Percentiles rank a stretch among this genome's conserved stretches.
phyloP scores from a whole-genome alignment of 306 rosid genomes.

The Castanopsis chinensis region DNA sequence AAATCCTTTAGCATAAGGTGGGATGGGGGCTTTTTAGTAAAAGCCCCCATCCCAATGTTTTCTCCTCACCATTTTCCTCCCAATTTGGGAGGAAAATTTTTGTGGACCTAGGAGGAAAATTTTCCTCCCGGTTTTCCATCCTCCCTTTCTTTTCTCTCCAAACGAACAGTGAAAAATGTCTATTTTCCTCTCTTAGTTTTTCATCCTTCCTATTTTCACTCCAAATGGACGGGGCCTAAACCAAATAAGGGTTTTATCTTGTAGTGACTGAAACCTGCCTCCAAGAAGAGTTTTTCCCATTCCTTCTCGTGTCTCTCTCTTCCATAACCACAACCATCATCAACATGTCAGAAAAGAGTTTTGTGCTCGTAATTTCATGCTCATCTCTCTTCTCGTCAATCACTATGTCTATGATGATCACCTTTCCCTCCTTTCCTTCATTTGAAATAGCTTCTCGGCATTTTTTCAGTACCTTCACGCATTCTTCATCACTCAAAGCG shows the following conservation, averaged over 20 bases:
- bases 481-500: constrained; percentile 37
- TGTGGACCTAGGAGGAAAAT: no score
- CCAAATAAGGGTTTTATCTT: constrained; percentile 37
- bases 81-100: no score
- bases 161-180: no score
- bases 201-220: no score
- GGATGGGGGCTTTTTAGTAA: no score
- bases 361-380: constrained; percentile 24
- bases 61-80: no score
- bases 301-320: constrained; percentile 47
- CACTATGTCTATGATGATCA: constrained; percentile 50
- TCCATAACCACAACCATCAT: constrained; percentile 46
- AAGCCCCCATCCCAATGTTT: no score
- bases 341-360: constrained; percentile 40
- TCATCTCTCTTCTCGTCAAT: constrained; percentile 31
- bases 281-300: constrained; percentile 46
- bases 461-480: constrained; percentile 44
- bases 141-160: no score
- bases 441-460: constrained; percentile 45
- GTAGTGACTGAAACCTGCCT: constrained; percentile 50
- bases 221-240: no score
- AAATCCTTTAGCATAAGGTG: no score
- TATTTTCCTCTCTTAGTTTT: no score
- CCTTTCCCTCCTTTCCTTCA: constrained; percentile 43
- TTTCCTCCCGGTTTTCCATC: no score